Conservation (phyloP, 306 rosid genomes). For the Cicer bijugum region DNA sequence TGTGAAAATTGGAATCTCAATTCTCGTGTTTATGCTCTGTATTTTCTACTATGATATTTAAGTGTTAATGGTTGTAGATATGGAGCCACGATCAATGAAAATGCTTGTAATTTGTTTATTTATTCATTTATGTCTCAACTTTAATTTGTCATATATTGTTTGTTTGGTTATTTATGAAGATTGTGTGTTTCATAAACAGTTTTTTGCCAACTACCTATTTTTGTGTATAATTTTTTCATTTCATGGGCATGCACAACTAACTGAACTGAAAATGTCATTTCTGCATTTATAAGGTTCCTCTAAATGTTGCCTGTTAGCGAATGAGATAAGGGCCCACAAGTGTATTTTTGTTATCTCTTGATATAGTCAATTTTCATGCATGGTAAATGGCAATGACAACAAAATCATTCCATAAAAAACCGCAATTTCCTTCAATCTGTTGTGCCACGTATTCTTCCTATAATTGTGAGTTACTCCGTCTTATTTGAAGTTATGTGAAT, state of each 20-base stretch:
- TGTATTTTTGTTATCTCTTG: not conserved
- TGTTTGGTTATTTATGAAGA: constrained; percentile 29
- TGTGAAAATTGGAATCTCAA: constrained; percentile 10
- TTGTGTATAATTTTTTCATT: not conserved
- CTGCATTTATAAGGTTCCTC: constrained; percentile 15
- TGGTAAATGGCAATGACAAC: too few relatives aligned
- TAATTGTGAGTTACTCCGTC: too few relatives aligned
- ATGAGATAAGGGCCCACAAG: not conserved
- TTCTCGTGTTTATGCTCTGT: constrained; percentile 52
- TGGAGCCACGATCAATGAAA: constrained; percentile 50
- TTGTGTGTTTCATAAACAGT: not conserved
- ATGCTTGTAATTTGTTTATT: constrained; percentile 53
- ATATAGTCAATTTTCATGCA: not conserved
- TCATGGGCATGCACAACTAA: not conserved
- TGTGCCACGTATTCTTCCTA: too few relatives aligned
- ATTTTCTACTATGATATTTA: constrained; percentile 47
- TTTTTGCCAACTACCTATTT: not conserved
- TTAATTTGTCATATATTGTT: constrained; percentile 33
- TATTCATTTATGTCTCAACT: constrained; percentile 38
- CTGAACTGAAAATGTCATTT: constrained; percentile 1
- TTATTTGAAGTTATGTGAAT: too few relatives aligned
- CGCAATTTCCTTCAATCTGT: too few relatives aligned
- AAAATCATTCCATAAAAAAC: too few relatives aligned
- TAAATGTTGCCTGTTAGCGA: constrained; percentile 1
- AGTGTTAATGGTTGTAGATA: constrained; percentile 59